These are phyloP conservation scores for Annulohypoxylon maeteangense DNA, from an alignment of 495 filamentous ascomycete genomes.

Conservation along the genomic window DNA sequence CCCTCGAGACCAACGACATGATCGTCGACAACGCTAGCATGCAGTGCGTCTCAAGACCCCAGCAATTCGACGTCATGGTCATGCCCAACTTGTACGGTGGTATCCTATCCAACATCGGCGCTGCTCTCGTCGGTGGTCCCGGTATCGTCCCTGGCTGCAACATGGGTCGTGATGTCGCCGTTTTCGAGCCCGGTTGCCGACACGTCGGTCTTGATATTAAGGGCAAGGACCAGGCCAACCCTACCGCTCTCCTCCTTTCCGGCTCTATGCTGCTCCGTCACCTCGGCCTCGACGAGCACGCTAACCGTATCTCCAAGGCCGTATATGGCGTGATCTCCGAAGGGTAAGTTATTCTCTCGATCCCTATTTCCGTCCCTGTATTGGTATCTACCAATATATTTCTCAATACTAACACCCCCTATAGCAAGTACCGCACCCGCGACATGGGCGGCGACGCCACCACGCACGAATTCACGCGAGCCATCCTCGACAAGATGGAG, in stretches of 20 bases:
- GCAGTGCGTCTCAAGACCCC: constrained; percentile 94
- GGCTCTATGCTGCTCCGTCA: constrained; percentile 97
- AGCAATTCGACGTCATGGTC: constrained; percentile 99
- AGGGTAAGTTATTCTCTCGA: constrained; percentile 69
- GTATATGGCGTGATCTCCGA: constrained; percentile 96
- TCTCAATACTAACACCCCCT: constrained; percentile 45
- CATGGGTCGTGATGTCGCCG: constrained; percentile 97
- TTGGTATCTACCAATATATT: neutral
- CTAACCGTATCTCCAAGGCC: constrained; percentile 96
- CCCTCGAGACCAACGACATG: constrained; percentile 95
- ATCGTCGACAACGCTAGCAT: constrained; percentile 99
- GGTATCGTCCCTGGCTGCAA: constrained; percentile 98
- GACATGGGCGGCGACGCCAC: constrained; percentile 93
- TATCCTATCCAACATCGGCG: constrained; percentile 98
- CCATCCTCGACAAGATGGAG: constrained; percentile 95
- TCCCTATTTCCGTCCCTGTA: no score
- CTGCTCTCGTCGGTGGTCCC: constrained; percentile 96
- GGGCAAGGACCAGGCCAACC: constrained; percentile 98
- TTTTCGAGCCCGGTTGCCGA: constrained; percentile 98
- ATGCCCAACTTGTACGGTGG: constrained; percentile 99
- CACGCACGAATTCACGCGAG: constrained; percentile 94
- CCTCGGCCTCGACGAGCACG: constrained; percentile 95
- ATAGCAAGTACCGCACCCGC: constrained; percentile 82
- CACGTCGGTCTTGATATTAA: constrained; percentile 99
- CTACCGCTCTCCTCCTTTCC: constrained; percentile 92